Evolutionary conservation across 2,329 filamentous ascomycete species (phyloP), one percentile per base, ranked within the genome.

Genomic region (Colletotrichum simmondsii): DNA sequence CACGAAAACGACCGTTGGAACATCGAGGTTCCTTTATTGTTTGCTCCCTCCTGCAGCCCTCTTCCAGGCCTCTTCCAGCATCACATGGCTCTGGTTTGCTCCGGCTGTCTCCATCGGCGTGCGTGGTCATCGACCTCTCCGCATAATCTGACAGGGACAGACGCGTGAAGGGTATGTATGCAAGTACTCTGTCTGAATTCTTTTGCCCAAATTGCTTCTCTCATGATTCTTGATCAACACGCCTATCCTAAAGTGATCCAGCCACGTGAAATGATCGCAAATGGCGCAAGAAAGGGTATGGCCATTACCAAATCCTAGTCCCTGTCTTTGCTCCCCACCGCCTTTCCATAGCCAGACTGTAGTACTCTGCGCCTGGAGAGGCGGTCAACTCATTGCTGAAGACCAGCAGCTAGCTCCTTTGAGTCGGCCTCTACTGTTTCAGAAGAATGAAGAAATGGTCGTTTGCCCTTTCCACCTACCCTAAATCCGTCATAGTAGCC

Each of bases 371-470:
- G 26, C 28, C 42, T 52, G 1, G 42, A 19, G 28, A 52, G 46
- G 35, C 56, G 46, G 24, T 12, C 57, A 26, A 56, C 56, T 19
- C 16, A 35, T 46, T 28, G 57, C 35, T 68, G 57, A 66, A 70
- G 68, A 68, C 57, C 57, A 30, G 64, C 49, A 35, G 57, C 57
- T 16, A 35, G 64, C 64, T 22, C 8, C 22, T 62, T 59, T 42
- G 30, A n/a, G 8, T 35, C 42, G n/a, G 12, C 11, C 49, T 30
- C 22, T 22, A 56, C 4, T 56, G 30, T 54, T 24, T 52, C 16
- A 22, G n/a, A 37, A 16, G 30, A 14, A 52, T 53, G 60, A 52
- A 26, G 46, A 53, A n/a, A 4, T n/a, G 16, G 8, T 53, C 28
- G 26, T 52, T 19, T 24, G 42, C 32, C 28, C 46, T 35, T 12